phyloP scores from a whole-genome alignment of 768 basidiomycete genomes.

The Cantharellus cinnabarinus region DNA sequence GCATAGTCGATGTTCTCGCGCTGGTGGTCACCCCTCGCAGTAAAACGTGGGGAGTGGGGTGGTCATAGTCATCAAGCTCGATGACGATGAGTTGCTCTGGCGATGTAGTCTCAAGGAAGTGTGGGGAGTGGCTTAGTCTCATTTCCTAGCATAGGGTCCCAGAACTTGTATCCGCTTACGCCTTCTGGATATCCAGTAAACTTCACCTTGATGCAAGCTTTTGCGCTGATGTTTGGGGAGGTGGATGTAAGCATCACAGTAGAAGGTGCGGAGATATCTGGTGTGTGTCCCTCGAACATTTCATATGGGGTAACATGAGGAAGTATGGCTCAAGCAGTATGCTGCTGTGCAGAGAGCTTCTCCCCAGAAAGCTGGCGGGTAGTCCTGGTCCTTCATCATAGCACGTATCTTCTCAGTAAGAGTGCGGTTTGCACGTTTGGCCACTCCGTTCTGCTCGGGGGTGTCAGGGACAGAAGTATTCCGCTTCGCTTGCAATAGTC shows the following conservation, averaged over 20 bases:
- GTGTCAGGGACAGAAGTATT: neutral
- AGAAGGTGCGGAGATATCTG: neutral
- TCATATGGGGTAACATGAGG: neutral
- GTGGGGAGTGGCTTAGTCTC: no score
- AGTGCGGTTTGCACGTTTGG: constrained; percentile 2
- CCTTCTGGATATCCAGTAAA: no score
- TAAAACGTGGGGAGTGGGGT: no score
- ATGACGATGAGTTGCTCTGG: no score
- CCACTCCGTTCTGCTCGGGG: constrained; percentile 5
- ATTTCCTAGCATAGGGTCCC: no score
- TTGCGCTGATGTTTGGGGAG: no score
- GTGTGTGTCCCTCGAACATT: neutral
- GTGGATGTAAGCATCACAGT: neutral
- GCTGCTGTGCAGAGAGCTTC: neutral
- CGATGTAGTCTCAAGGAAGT: no score
- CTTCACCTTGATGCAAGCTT: no score
- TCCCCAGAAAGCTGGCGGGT: neutral
- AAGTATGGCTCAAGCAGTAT: neutral
- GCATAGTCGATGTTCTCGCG: no score
- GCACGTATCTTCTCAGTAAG: neutral
- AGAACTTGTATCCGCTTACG: no score
- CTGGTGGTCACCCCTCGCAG: no score
- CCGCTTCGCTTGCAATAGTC: neutral
- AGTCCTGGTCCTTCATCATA: neutral
- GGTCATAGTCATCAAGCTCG: no score